A percentile compares a stretch with the other conserved stretches of the same genome.
These are phyloP conservation scores for Sugiyamaella pinicola DNA, from an alignment of 1,139 yeast genomes.

Conservation along the genomic window DNA sequence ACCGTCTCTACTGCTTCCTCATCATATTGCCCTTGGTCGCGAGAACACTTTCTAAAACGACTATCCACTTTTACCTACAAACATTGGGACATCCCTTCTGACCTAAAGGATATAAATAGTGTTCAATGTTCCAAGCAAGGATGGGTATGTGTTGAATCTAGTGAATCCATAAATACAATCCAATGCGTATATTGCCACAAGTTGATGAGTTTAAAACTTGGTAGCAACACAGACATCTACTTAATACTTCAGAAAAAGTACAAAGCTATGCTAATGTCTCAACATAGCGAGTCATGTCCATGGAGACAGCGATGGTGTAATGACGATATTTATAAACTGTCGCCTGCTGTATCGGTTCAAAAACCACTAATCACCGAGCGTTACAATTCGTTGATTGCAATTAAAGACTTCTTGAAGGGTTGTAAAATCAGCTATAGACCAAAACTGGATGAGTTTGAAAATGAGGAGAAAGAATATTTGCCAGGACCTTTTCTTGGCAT, in stretches of 20 bases:
- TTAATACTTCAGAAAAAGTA: conserved; percentile 21
- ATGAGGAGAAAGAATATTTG: neutral
- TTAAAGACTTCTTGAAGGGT: neutral
- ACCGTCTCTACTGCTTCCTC: neutral
- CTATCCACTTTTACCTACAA: conserved; percentile 26
- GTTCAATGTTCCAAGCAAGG: conserved; percentile 30
- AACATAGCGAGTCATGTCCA: conserved; percentile 26
- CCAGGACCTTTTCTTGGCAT: conserved; percentile 14
- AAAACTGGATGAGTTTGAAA: conserved; percentile 3
- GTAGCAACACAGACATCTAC: conserved; percentile 23
- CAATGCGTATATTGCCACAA: conserved; percentile 29
- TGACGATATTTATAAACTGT: conserved; percentile 23
- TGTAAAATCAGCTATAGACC: conserved; percentile 13
- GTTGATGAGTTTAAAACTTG: conserved; percentile 26
- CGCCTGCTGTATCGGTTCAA: conserved; percentile 19
- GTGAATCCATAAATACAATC: conserved; percentile 24
- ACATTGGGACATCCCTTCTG: conserved; percentile 30
- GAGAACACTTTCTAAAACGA: conserved; percentile 28
- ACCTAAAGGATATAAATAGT: conserved; percentile 21
- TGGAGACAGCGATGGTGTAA: conserved; percentile 27
- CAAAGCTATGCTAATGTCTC: conserved; percentile 19
- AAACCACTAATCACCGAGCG: conserved; percentile 19
- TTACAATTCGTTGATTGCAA: conserved; percentile 12
- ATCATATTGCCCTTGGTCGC: conserved; percentile 32
- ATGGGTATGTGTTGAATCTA: conserved; percentile 24